phyloP scores from a whole-genome alignment of 1,139 yeast species.

The Zygoascus meyerae region DNA sequence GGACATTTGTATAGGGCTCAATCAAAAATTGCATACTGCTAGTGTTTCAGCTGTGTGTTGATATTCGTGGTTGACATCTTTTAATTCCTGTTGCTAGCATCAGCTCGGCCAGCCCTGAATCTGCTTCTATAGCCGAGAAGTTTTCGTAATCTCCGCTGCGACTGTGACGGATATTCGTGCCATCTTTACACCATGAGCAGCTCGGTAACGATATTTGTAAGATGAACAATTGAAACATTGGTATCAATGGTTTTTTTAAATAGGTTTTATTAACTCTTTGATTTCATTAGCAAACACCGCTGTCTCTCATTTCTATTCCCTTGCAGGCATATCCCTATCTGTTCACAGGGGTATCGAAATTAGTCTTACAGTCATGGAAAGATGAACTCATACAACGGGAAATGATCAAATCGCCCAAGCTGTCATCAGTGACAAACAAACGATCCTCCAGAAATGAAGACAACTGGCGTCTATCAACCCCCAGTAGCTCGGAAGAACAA shows the following conservation, averaged over 20 bases:
- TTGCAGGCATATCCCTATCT: slow-evolving; percentile 24
- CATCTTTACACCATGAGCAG: slow-evolving; percentile 13
- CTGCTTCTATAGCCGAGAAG: too few relatives aligned
- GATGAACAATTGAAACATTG: slow-evolving; percentile 8
- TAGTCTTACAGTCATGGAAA: slow-evolving; percentile 27
- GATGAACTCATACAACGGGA: slow-evolving; percentile 16
- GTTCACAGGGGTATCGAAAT: slow-evolving; percentile 27
- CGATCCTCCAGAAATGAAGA: slow-evolving; percentile 14
- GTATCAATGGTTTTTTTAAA: background rate
- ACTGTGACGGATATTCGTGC: too few relatives aligned
- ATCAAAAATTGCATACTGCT: too few relatives aligned
- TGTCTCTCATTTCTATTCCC: slow-evolving; percentile 31
- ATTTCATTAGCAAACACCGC: slow-evolving; percentile 19
- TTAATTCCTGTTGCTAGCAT: too few relatives aligned
- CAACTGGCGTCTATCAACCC: slow-evolving; percentile 16
- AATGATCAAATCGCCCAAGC: slow-evolving; percentile 6
- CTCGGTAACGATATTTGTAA: slow-evolving; percentile 26
- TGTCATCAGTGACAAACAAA: background rate
- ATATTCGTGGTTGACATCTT: too few relatives aligned
- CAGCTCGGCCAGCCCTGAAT: too few relatives aligned
- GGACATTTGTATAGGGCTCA: too few relatives aligned
- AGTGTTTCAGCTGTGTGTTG: too few relatives aligned
- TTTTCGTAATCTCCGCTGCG: too few relatives aligned
- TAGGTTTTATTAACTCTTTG: background rate
- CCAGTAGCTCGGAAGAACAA: slow-evolving; percentile 11